These are phyloP conservation scores for Diaporthe ilicicola DNA, from an alignment of 2,329 filamentous ascomycete species.

Conservation along the genomic window DNA sequence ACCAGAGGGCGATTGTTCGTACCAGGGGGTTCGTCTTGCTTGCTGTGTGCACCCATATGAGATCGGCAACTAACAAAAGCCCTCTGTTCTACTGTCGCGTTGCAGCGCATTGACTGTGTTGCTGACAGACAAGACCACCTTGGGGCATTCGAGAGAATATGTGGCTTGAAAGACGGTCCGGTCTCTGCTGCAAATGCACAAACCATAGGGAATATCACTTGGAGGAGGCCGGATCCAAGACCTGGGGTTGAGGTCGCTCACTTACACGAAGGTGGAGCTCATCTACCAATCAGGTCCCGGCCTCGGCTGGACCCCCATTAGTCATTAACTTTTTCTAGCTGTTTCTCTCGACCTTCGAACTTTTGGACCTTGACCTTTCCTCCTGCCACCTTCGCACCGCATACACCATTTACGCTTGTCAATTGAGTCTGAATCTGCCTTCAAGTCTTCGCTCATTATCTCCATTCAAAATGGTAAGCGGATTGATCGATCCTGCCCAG, in stretches of 20 bases:
- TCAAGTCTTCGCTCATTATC: neutral
- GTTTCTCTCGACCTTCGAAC: constrained; percentile 29
- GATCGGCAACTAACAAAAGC: too few relatives aligned
- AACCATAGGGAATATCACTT: neutral
- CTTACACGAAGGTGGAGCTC: constrained; percentile 26
- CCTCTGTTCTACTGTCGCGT: neutral
- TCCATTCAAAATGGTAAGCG: constrained; percentile 21
- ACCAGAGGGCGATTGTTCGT: neutral
- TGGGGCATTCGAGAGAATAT: too few relatives aligned
- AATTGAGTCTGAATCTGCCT: neutral
- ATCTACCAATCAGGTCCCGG: neutral
- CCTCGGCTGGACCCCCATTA: constrained; percentile 27
- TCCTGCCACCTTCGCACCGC: constrained; percentile 4
- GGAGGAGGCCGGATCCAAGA: neutral
- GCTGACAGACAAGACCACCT: neutral
- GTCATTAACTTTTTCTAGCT: constrained; percentile 34
- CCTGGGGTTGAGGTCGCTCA: constrained; percentile 11
- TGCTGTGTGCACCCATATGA: too few relatives aligned
- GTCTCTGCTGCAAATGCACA: neutral
- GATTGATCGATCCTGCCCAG: neutral
- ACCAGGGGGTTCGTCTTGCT: neutral
- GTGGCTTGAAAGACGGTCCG: rapidly evolving
- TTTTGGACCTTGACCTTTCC: neutral
- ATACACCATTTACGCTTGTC: neutral
- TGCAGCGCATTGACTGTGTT: neutral